Base-by-base conservation (phyloP, 2,329 filamentous ascomycete species). In the Chaetomiaceae sp. region DNA sequence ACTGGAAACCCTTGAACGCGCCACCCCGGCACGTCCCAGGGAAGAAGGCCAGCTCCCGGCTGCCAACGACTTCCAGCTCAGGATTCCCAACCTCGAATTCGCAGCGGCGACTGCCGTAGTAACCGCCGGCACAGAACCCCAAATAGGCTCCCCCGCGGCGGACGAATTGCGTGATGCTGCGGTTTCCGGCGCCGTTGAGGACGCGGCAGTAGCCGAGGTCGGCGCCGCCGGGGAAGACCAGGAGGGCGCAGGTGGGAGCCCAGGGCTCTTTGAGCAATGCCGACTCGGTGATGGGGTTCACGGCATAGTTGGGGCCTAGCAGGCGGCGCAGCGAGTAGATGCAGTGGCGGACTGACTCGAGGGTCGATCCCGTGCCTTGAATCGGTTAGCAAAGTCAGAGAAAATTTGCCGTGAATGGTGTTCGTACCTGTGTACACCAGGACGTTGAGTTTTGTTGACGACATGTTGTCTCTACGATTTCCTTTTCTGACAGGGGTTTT, bases 141-240 rank as follows among this genome's bases (percentile, higher is more conserved):
- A 99, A 79, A 66, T 94, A 99, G 0, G 81, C 77, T 15, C 94
- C 94, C 25, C 94, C 94, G 27, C 82, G 79, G 55, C 90, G 87
- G 46, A 99, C 89, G 65, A 88, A 99, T 61, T 92, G 86, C 51
- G 79, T 76, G 68, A 99, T 96, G 60, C 82, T 81, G 33, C 87
- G 80, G 69, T 97, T 99, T 1, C 92, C 94, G 48, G 84, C 78
- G 33, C 94, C 94, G 68, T 97, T 94, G 59, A 99, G 79, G 2
- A 83, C 84, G 25, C 88, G 84, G 69, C 91, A 95, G 70, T 96
- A 99, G 46, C 88, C 89, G 47, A 95, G 77, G 66, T 99, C 94
- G n/a, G 89, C 92, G 29, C 94, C 94, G 20, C 94, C 94, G 1
- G 94, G 94, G 48, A 99, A 83, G 2, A 97, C 91, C 6, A 99